Evolutionary conservation across 2,329 filamentous ascomycete species (phyloP), one percentile per base, ranked within the genome.

Genomic region (Colletotrichum somersetense): DNA sequence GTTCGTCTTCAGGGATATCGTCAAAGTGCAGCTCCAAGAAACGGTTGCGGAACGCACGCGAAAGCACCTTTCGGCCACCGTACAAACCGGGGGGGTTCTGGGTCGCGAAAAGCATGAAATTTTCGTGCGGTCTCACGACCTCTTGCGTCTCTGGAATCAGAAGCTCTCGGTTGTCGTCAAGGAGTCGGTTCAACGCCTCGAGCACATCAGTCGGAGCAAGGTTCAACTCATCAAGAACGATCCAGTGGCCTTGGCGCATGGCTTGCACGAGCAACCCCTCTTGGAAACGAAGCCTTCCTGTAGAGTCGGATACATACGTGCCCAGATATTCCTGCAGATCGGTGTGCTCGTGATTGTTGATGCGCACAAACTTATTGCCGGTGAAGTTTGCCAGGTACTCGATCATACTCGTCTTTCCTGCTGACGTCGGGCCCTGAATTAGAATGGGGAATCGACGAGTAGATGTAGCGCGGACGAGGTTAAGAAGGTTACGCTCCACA

Each of bases 261-360:
- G 96, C 96, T 80, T 96, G 93, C 0, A 99, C 96, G 8, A 99
- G 86, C 5, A 98, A 88, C 65, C 96, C 96, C 82, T 99, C 97
- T 79, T 97, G 95, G 77, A 98, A 99, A 14, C 88, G 89, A 53
- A 99, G 86, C 73, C 93, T 93, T 6, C 97, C 97, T 78, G 97
- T 93, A 0, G 91, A 83, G 33, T 92, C 93, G 2, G 96, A 98
- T 1, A 97, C 86, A 76, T 99, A 99, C 0, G 95, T 97, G 23
- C 96, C 96, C 7, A 99, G 85, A 78, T 99, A 99, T 79, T 99
- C 97, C 81, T 99, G 96, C 48, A 99, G 85, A 80, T 99, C 96
- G 0, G 96, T 99, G 78, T 99, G 96, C 79, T 99, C 97, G 81
- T 99, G 96, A 76, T 99, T 99, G 83, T 99, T 99, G 85, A 99